Evolutionary conservation across 139 green algal species (phyloP).

Genomic region (Chlamydomonas eustigma): DNA sequence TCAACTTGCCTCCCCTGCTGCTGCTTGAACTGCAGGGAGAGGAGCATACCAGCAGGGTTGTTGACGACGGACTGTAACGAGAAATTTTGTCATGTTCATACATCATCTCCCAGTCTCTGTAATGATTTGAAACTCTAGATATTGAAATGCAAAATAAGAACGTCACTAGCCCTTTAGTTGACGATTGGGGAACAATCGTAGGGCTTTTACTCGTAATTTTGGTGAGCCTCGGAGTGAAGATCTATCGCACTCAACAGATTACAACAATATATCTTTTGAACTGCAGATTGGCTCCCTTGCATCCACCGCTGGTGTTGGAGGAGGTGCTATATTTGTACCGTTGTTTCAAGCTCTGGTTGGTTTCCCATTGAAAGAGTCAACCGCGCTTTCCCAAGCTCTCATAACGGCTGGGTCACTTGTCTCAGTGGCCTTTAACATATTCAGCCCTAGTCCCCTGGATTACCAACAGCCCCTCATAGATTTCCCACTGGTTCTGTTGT

Average conservation of each 20-base stretch:
- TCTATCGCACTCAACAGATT: background rate
- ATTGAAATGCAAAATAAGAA: too few species aligned
- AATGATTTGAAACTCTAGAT: too few species aligned
- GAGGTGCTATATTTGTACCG: conserved; percentile 23
- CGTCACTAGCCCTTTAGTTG: background rate
- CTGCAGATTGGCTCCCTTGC: conserved; percentile 17
- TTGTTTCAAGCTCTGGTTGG: conserved; percentile 20
- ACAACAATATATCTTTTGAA: background rate
- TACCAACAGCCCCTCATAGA: background rate
- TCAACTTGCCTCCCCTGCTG: too few species aligned
- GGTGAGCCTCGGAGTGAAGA: conserved; percentile 4
- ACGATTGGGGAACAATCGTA: background rate
- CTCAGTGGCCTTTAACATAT: conserved; percentile 12
- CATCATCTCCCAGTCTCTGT: too few species aligned
- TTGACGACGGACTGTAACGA: too few species aligned
- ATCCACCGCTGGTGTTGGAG: conserved; percentile 17
- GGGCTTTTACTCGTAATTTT: background rate
- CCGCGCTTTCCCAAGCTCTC: conserved; percentile 21
- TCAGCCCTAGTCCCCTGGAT: background rate
- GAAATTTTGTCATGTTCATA: too few species aligned
- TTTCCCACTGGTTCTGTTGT: background rate
- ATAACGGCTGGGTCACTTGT: conserved; percentile 20
- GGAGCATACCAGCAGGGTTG: too few species aligned
- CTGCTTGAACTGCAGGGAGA: too few species aligned
- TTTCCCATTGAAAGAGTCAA: conserved; percentile 19